Evolutionary conservation across 2,329 filamentous ascomycete species (phyloP).

Genomic region (Colletotrichum gloeosporioides): DNA sequence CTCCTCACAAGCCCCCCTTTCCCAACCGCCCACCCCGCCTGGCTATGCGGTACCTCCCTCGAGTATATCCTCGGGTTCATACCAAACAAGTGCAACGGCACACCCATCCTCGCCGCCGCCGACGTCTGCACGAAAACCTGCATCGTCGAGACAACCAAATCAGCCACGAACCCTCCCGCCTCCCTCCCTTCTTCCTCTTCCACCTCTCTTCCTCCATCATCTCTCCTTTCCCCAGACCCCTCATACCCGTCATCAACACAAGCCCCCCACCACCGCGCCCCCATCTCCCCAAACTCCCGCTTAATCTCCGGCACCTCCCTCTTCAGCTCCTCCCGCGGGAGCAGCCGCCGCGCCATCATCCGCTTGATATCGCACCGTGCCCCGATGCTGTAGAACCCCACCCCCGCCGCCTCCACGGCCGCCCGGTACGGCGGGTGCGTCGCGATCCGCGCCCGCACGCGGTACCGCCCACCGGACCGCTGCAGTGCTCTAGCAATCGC

Average conservation of each 20-base stretch:
- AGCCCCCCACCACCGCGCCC: slow-evolving; percentile 24
- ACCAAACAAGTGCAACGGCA: slow-evolving; percentile 72
- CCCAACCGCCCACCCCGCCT: slow-evolving; percentile 3
- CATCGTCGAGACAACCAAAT: slow-evolving; percentile 31
- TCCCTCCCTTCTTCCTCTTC: neutral
- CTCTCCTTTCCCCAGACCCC: neutral
- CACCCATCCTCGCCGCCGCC: slow-evolving; percentile 59
- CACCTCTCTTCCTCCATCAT: neutral
- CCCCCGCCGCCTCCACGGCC: slow-evolving; percentile 38
- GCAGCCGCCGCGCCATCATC: slow-evolving; percentile 22
- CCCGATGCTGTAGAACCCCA: slow-evolving; percentile 49
- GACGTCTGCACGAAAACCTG: slow-evolving; percentile 29
- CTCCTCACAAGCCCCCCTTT: neutral
- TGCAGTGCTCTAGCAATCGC: slow-evolving; percentile 48
- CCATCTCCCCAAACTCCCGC: slow-evolving; percentile 23
- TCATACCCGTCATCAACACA: slow-evolving; percentile 17
- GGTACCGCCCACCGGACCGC: slow-evolving; percentile 26
- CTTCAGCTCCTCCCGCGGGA: slow-evolving; percentile 16
- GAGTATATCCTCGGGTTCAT: slow-evolving; percentile 44
- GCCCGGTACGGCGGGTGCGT: slow-evolving; percentile 45
- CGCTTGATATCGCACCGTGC: slow-evolving; percentile 34
- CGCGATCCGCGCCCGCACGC: slow-evolving; percentile 48
- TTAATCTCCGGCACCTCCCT: slow-evolving; percentile 13
- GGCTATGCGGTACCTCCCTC: slow-evolving; percentile 13
- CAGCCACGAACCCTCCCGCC: slow-evolving; percentile 25